These are phyloP conservation scores for Myrmaecium sp. DNA, from an alignment of 2,329 filamentous ascomycete species.

Conservation along the genomic window DNA sequence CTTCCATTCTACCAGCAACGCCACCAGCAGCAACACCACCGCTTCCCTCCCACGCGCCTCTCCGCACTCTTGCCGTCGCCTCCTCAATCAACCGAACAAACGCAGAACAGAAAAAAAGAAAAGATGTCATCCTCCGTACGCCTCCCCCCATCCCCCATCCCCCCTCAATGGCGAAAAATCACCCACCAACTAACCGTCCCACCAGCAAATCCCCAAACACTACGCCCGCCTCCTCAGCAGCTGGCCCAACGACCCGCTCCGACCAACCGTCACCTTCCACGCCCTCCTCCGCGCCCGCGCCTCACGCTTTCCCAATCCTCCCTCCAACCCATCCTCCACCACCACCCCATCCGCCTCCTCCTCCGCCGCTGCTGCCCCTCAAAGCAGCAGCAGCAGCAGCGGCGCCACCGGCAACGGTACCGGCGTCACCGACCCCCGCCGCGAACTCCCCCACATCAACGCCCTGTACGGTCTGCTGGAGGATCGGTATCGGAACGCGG, in stretches of 20 bases:
- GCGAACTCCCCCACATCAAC: slow-evolving; percentile 33
- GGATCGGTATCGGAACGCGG: slow-evolving; percentile 34
- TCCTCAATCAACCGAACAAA: too few species aligned
- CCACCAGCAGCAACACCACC: too few species aligned
- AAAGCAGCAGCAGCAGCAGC: slow-evolving; percentile 4
- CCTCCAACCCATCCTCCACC: slow-evolving; percentile 5
- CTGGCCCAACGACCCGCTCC: slow-evolving; percentile 34
- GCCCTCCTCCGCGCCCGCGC: slow-evolving; percentile 25
- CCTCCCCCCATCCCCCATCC: too few species aligned
- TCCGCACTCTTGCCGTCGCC: too few species aligned
- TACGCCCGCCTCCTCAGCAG: slow-evolving; percentile 31
- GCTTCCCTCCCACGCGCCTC: too few species aligned
- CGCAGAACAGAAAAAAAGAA: too few species aligned
- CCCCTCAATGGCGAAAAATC: too few species aligned
- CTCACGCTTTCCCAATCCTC: slow-evolving; percentile 12
- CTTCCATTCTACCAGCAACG: too few species aligned
- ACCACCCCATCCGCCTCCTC: slow-evolving; percentile 1
- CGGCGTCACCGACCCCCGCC: slow-evolving; percentile 8
- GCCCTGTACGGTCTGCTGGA: slow-evolving; percentile 44
- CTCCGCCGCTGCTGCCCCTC: slow-evolving; percentile 6
- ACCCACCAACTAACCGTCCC: too few species aligned
- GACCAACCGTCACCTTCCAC: slow-evolving; percentile 30
- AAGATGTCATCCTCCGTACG: too few species aligned
- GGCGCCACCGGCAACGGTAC: slow-evolving; percentile 5
- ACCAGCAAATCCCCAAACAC: slow-evolving; percentile 24